Evolutionary conservation across 1,284 basidiomycete species (phyloP), one percentile per base, ranked within the genome.

Genomic region (Butyriboletus appendiculatus): DNA sequence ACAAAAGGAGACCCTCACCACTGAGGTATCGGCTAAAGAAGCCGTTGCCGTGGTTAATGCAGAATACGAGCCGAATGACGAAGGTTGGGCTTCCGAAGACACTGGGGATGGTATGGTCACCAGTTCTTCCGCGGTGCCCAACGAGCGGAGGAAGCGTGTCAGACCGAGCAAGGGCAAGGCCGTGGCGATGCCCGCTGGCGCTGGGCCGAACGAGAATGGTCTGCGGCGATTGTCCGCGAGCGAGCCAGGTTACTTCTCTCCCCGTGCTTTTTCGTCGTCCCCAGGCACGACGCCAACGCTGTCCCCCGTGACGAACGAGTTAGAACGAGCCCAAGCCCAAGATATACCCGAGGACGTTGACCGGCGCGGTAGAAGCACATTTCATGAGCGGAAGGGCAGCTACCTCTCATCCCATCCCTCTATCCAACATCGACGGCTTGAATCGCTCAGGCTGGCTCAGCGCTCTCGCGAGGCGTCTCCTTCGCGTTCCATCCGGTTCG

Each of bases 401-500:
- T 39, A 50, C 6, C 34, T 57, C 5, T 65, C 70, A 1, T 32
- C 59, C 11, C 69, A 40, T 37, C 43, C 54, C 14, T 69, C 69
- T 5, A 26, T 69, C 45, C 65, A 56, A 11, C 70, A 69, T 46
- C 62, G 69, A 46, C 62, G 70, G 12, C 61, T 69, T 5, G 68
- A 72, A 42, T 70, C 68, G 4, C 64, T 69, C 26, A 62, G 24
- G 24, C 42, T 56, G 11, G 37, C 45, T 37, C 41, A 45, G 28
- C 58, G 47, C 20, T 54, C 66, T 16, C 68, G 69, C 7, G 67
- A 69, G 0, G 64, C 49, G 3, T 72, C 70, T 15, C 67, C 67
- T 2, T 15, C 70, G 9, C 68, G 67, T 22, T 72, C 67, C 8
- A 70, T 69, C 32, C 60, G 67, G 24, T 69, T 69, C 33, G 66